These are phyloP conservation scores for Eruca vesicaria DNA, from an alignment of 441 rosid species.

Conservation along the genomic window DNA sequence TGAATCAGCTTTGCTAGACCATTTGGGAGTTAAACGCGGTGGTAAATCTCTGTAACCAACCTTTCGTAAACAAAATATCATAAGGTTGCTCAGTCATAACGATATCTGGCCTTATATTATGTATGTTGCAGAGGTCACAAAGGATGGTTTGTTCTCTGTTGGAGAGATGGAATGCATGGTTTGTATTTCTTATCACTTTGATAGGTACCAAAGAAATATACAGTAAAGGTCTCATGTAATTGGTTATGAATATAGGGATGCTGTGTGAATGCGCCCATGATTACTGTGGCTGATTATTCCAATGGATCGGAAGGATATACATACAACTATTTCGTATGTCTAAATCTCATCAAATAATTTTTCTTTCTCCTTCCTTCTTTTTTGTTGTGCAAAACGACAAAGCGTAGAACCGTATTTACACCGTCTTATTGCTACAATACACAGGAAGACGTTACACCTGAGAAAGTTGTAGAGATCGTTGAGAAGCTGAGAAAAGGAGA, in stretches of 20 bases:
- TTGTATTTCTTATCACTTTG: conserved; percentile 31
- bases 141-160: conserved; percentile 97
- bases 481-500: conserved; percentile 88
- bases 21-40: conserved; percentile 95
- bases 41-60: conserved; percentile 45
- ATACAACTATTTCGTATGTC: conserved; percentile 87
- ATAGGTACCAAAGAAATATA: too few relatives aligned
- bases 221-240: background rate
- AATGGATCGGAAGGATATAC: conserved; percentile 93
- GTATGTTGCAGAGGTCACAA: conserved; percentile 77
- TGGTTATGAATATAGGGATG: conserved; percentile 68
- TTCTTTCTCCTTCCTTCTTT: background rate
- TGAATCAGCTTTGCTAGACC: conserved; percentile 82
- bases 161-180: conserved; percentile 99
- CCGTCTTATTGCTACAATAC: conserved; percentile 30
- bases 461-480: conserved; percentile 88
- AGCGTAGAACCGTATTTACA: background rate
- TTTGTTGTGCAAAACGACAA: background rate
- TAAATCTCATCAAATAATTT: background rate
- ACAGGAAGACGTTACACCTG: conserved; percentile 97
- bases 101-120: background rate
- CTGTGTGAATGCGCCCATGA: conserved; percentile 99
- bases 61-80: conserved; percentile 3
- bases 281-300: conserved; percentile 96
- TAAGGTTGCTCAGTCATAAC: background rate